Evolutionary conservation across 805 yeast species (phyloP).

Genomic region (Candida sakaeoensis): DNA sequence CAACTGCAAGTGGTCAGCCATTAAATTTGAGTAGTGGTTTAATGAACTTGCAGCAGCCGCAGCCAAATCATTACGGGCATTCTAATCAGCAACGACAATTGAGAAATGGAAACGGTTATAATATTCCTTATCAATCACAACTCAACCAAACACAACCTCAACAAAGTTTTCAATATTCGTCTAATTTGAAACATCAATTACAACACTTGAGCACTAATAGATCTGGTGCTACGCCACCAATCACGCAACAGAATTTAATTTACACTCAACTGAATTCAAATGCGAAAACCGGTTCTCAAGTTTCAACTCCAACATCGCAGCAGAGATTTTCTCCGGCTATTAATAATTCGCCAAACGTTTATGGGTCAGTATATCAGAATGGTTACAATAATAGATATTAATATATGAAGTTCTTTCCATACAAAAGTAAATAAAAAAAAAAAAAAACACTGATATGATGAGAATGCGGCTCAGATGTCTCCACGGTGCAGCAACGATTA

Average conservation of each 20-base stretch:
- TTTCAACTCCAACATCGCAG: slow-evolving; percentile 10
- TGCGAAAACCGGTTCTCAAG: slow-evolving; percentile 6
- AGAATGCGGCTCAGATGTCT: no score
- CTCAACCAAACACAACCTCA: slow-evolving; percentile 8
- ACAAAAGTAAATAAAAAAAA: no score
- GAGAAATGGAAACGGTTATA: slow-evolving; percentile 12
- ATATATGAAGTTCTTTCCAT: background rate
- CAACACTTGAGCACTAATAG: slow-evolving; percentile 7
- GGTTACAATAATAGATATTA: background rate
- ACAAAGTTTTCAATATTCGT: background rate
- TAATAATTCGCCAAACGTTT: slow-evolving; percentile 22
- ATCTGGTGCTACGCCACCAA: slow-evolving; percentile 10
- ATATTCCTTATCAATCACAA: slow-evolving; percentile 1
- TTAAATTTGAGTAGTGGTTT: slow-evolving; percentile 31
- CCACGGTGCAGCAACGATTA: no score
- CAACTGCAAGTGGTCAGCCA: slow-evolving; percentile 46
- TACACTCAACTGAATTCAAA: slow-evolving; percentile 4
- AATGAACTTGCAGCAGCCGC: slow-evolving; percentile 32
- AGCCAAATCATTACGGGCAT: slow-evolving; percentile 12
- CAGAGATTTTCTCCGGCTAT: slow-evolving; percentile 15
- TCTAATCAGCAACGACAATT: slow-evolving; percentile 16
- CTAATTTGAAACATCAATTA: background rate
- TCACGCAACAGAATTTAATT: slow-evolving; percentile 7
- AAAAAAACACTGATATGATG: no score
- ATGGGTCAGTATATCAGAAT: slow-evolving; percentile 13